A percentile compares a stretch with the other conserved stretches of the same genome.
Evolutionary conservation across 1,284 basidiomycete species (phyloP).

Genomic region (Lignosus rhinocerotis): DNA sequence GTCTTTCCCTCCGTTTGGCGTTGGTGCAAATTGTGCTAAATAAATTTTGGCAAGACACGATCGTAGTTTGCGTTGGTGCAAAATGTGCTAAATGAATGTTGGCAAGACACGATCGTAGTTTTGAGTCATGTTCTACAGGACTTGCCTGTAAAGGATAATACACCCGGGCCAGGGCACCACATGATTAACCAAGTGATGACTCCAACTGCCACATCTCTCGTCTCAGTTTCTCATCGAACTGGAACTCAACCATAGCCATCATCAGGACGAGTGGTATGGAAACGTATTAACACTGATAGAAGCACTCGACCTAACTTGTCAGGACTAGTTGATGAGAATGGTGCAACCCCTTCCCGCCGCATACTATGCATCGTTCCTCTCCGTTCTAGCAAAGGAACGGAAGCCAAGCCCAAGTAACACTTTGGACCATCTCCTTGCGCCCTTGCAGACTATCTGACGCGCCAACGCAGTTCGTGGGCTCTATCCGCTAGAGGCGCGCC

Average conservation of each 20-base stretch:
- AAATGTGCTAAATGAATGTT: too few species aligned
- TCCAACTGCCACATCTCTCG: not conserved
- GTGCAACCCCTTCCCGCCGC: constrained; percentile 46
- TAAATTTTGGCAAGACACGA: too few species aligned
- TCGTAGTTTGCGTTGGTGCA: too few species aligned
- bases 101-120: too few species aligned
- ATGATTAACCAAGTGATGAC: not conserved
- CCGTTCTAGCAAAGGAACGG: constrained; percentile 53
- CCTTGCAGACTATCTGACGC: not conserved
- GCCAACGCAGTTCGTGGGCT: constrained; percentile 44
- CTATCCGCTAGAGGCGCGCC: constrained; percentile 74
- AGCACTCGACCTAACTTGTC: not conserved
- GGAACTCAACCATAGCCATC: not conserved
- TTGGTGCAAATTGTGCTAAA: too few species aligned
- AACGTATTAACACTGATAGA: not conserved
- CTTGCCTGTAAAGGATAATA: not conserved
- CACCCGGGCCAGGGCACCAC: not conserved
- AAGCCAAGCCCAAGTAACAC: constrained; percentile 62
- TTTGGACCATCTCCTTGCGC: not conserved
- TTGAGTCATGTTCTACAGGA: not conserved
- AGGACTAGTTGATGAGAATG: not conserved
- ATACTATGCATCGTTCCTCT: constrained; percentile 59
- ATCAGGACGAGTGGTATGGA: not conserved
- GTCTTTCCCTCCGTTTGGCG: too few species aligned
- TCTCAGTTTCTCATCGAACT: not conserved